Evolutionary conservation across 164 flowering plant species (phyloP), one percentile per base, ranked within the genome.

Genomic region (Liquidambar formosana): DNA sequence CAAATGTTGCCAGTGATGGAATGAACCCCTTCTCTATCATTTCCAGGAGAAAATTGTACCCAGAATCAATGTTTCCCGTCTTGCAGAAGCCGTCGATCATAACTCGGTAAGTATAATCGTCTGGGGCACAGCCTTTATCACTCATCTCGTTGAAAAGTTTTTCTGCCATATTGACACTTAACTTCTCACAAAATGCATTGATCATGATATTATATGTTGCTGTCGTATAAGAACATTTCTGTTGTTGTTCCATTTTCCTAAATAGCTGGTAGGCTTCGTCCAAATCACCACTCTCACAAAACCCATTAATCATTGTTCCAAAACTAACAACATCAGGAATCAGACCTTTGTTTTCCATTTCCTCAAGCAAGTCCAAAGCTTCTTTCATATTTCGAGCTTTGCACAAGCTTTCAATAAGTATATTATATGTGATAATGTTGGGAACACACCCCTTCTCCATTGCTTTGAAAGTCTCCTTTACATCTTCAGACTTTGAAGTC

Each of bases 71-170:
- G 27, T 84, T 75, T 43, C 89, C 97, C 1, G 84, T 69, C 76
- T 83, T 90, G 82, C 96, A 91, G 68, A 88, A 92, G 22, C 90
- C 90, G 71, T 88, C 89, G 26, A 94, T 87, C 80, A 91, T 78
- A 64, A 88, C 86, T 54, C 90, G 88, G 63, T 85, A 94, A 16
- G 92, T 89, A 75, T 86, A 90, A 67, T 58, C 65, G 70, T 94
- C 94, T 13, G 96, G 92, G 2, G 64, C 8, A 68, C 82, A 85
- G 43, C 84, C 87, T 8, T 66, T 67, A 6, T 62, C 75, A 57
- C 61, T 57, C 97, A 94, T 89, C 74, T 94, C 87, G 45, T 57
- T 51, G 59, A 85, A 94, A 64, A 92, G 81, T 67, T 79, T 80
- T 69, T 71, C 77, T 10, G 85, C 89, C 86, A 81, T 80, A 18